phyloP scores from a whole-genome alignment of 2,329 filamentous ascomycete genomes.

The Aspergillus awamori region DNA sequence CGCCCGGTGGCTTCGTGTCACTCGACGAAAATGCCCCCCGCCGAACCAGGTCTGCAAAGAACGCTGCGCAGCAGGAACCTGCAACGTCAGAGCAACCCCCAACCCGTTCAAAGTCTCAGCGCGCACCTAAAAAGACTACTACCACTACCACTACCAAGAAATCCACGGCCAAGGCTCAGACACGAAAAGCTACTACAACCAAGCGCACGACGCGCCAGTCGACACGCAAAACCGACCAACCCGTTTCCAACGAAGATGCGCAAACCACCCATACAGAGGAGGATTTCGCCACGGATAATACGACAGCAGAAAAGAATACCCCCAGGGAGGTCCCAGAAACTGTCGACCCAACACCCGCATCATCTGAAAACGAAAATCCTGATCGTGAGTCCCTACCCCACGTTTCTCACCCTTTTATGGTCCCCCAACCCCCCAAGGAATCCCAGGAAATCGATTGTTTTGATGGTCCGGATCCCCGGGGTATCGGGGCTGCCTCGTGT shows the following conservation, averaged over 20 bases:
- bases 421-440: not conserved
- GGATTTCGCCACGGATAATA: not conserved
- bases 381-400: conserved; percentile 18
- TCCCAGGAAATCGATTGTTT: not conserved
- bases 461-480: not conserved
- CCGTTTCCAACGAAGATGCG: conserved; percentile 10
- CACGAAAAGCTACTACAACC: conserved; percentile 14
- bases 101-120: conserved; percentile 19
- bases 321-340: not conserved
- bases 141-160: conserved; percentile 15
- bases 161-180: conserved; percentile 17
- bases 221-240: conserved; percentile 15
- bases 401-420: not conserved
- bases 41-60: conserved; percentile 27
- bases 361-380: conserved; percentile 17
- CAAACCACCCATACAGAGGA: conserved; percentile 12
- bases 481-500: not conserved
- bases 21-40: conserved; percentile 31
- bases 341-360: not conserved
- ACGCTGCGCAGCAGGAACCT: conserved; percentile 11
- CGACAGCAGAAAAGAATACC: conserved; percentile 2
- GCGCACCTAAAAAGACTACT: conserved; percentile 19
- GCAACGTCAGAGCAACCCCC: conserved; percentile 17
- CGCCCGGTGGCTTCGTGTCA: conserved; percentile 37
- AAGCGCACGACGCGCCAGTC: conserved; percentile 21